phyloP scores from a whole-genome alignment of 2,329 filamentous ascomycete species.

The Diaporthe citri region DNA sequence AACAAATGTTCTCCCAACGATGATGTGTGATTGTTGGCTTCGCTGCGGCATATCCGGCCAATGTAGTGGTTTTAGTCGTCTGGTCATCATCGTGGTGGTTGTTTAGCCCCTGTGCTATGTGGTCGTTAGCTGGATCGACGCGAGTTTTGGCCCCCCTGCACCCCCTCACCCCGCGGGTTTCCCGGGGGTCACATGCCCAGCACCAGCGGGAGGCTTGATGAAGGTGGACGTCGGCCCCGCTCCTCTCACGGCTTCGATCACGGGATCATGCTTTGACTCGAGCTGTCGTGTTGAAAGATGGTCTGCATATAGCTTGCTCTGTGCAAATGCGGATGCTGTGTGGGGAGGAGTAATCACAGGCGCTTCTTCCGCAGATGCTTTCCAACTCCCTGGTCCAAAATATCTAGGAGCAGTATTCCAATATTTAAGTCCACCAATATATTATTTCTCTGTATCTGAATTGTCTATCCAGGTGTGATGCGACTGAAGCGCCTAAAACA shows the following conservation, averaged over 20 bases:
- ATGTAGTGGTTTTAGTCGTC: background rate
- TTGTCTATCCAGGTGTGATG: background rate
- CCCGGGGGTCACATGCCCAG: conserved; percentile 5
- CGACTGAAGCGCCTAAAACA: background rate
- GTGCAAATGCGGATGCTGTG: background rate
- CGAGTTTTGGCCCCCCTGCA: conserved; percentile 4
- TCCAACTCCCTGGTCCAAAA: background rate
- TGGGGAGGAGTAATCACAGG: background rate
- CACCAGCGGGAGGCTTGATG: background rate
- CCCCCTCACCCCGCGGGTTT: background rate
- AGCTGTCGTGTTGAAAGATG: background rate
- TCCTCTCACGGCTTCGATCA: background rate
- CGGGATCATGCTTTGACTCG: background rate
- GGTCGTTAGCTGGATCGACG: background rate
- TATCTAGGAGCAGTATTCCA: background rate
- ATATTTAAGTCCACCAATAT: background rate
- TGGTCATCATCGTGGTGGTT: background rate
- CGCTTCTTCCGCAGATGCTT: background rate
- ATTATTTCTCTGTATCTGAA: background rate
- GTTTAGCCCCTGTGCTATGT: background rate
- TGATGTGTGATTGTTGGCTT: background rate
- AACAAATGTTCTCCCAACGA: background rate
- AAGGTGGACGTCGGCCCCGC: conserved; percentile 22
- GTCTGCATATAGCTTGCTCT: background rate
- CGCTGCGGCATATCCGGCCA: conserved; percentile 2